Percentiles rank a stretch among this genome's conserved stretches.
Evolutionary conservation across 2,329 filamentous ascomycete genomes (phyloP).

Genomic region (Pezicula neosporulosa): DNA sequence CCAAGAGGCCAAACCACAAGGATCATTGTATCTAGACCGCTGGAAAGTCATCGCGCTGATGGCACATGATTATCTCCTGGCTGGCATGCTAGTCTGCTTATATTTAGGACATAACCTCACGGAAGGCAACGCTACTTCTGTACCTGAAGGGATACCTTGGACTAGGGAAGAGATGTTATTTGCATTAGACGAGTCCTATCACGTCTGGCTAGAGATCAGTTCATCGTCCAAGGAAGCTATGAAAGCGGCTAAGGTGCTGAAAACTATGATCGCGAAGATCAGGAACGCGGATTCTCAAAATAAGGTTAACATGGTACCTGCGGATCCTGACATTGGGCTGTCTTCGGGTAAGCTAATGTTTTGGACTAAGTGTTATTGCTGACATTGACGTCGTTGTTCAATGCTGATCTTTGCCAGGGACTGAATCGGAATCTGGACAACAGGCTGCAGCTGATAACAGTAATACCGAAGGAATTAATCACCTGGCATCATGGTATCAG

Average conservation of each 20-base stretch:
- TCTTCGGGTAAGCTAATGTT: too few relatives aligned
- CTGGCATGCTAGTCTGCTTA: slow-evolving; percentile 22
- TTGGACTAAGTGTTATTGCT: too few relatives aligned
- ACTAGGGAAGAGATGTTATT: slow-evolving; percentile 15
- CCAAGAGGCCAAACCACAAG: slow-evolving; percentile 6
- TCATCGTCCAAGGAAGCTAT: slow-evolving; percentile 14
- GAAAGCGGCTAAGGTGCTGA: slow-evolving; percentile 16
- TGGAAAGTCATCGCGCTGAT: slow-evolving; percentile 19
- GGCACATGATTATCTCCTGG: slow-evolving; percentile 20
- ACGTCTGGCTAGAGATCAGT: slow-evolving; percentile 15
- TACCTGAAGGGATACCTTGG: slow-evolving; percentile 8
- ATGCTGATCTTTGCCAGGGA: too few relatives aligned
- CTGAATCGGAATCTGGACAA: too few relatives aligned
- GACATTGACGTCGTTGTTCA: too few relatives aligned
- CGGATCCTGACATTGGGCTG: too few relatives aligned
- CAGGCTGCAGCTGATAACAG: too few relatives aligned
- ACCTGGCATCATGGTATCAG: too few relatives aligned
- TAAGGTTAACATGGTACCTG: neutral
- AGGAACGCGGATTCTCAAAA: neutral
- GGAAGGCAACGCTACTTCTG: neutral
- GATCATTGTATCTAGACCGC: slow-evolving; percentile 7
- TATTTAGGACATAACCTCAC: slow-evolving; percentile 16
- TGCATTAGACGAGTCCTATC: slow-evolving; percentile 12
- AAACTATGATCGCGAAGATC: slow-evolving; percentile 16
- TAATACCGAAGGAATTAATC: too few relatives aligned